Evolutionary conservation across 2,329 filamentous ascomycete genomes (phyloP), one percentile per base, ranked within the genome.

Genomic region (Verticillium longisporum): DNA sequence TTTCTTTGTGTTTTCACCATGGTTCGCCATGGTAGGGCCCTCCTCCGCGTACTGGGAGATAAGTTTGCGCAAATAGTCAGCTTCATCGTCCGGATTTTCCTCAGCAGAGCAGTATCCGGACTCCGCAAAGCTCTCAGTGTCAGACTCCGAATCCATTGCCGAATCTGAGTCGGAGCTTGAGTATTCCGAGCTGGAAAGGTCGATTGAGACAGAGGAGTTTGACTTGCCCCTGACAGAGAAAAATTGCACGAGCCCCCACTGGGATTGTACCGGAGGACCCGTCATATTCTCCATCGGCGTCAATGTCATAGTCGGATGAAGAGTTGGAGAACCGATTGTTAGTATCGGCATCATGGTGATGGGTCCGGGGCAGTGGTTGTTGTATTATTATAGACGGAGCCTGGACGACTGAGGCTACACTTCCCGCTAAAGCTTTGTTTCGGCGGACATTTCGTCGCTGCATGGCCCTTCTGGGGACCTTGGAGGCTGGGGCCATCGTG

Each of bases 1-100:
- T n/a, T n/a, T n/a, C n/a, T n/a, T n/a, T n/a, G n/a, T n/a, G n/a
- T n/a, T n/a, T n/a, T n/a, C 53, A 59, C 57, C 58, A 56, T 61
- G 60, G 56, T 68, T 67, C n/a, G 61, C 65, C 61, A 69, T 59
- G 34, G 56, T 67, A 15, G 59, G 55, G 11, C 65, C 60, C 58
- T 59, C 63, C 53, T 60, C 60, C 53, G 61, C 61, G 56, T 63
- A 67, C 59, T 66, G 33, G 38, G 61, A 61, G 56, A 61, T 61
- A n/a, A 61, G 65, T 54, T 64, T n/a, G 56, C 50, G 4, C 60
- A 64, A 65, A 64, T 63, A 66, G 56, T 59, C 59, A 32, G 63
- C 59, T 61, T 26, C 41, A 56, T 62, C 61, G 36, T 58, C 59
- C 6, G 62, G 50, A 41, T 55, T 55, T 14, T 55, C 57, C 21